phyloP scores from a whole-genome alignment of 1,139 yeast species.

The Taphrina wiesneri region DNA sequence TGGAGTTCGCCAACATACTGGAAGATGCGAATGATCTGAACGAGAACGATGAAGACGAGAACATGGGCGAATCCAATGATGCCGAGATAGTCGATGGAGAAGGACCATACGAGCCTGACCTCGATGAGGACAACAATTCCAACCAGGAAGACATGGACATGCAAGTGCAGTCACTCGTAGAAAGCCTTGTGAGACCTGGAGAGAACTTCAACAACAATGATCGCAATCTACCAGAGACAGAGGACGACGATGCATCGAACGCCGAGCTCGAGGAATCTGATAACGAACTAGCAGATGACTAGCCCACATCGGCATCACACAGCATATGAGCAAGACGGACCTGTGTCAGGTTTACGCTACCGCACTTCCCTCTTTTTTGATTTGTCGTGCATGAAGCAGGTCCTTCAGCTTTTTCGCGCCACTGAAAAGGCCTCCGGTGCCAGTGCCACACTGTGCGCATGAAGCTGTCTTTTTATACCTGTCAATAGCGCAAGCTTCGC shows the following conservation, averaged over 20 bases:
- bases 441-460: slow-evolving; percentile 61
- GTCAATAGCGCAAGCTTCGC: slow-evolving; percentile 62
- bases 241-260: not conserved
- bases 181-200: not conserved
- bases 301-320: not conserved
- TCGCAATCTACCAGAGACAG: not conserved
- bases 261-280: not conserved
- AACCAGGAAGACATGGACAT: not conserved
- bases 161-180: not conserved
- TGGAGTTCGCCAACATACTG: slow-evolving; percentile 4
- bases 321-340: not conserved
- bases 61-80: not conserved
- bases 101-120: not conserved
- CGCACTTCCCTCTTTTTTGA: not conserved
- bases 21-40: slow-evolving; percentile 20
- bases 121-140: not conserved
- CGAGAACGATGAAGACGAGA: slow-evolving; percentile 1
- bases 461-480: slow-evolving; percentile 53
- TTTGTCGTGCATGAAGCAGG: not conserved
- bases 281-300: not conserved
- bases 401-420: slow-evolving; percentile 44
- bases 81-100: not conserved
- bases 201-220: not conserved
- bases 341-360: too few relatives aligned
- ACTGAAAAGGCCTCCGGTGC: slow-evolving; percentile 57